Evolutionary conservation across 2,329 filamentous ascomycete genomes (phyloP), one percentile per base, ranked within the genome.

Genomic region (Colletotrichum chrysophilum): DNA sequence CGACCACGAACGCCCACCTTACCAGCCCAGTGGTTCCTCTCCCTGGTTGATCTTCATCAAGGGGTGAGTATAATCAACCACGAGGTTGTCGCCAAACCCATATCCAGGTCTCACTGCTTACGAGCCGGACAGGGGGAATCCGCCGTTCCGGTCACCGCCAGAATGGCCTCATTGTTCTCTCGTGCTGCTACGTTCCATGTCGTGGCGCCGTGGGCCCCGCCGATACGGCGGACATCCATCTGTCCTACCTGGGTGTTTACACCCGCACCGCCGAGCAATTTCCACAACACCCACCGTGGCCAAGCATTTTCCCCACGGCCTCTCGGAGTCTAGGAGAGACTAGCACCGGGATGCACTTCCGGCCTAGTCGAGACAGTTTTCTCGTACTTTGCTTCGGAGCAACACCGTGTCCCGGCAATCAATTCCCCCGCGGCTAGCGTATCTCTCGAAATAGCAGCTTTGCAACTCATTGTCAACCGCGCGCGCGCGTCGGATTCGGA

Each of bases 181-280:
- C 24, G 24, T 52, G 58, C 61, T 52, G n/a, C 26, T 18, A 52
- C 21, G 36, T 36, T 60, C n/a, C 56, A 48, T 38, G 26, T 38
- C 32, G 73, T 73, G 70, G 58, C 43, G 30, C 64, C 21, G 21
- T 34, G 34, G 21, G 61, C 9, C 28, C 48, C 24, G 26, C 55
- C 70, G 70, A 74, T 65, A 38, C 28, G 48, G 74, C 64, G 70
- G 74, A 74, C 64, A 65, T 61, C 68, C 60, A 61, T 61, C n/a
- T 66, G 67, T 66, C 43, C 5, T 21, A 58, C 52, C 21, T 18
- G 2, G 18, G 38, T 18, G 30, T 34, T 36, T 36, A 43, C 28
- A 58, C 30, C 43, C 43, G 68, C 36, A 64, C 24, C 56, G 30
- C 38, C 66, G 71, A 70, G 18, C 32, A 43, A 43, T 65, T 65